These are phyloP conservation scores for Brassica incana DNA, from an alignment of 345 rosid species.

Conservation along the genomic window DNA sequence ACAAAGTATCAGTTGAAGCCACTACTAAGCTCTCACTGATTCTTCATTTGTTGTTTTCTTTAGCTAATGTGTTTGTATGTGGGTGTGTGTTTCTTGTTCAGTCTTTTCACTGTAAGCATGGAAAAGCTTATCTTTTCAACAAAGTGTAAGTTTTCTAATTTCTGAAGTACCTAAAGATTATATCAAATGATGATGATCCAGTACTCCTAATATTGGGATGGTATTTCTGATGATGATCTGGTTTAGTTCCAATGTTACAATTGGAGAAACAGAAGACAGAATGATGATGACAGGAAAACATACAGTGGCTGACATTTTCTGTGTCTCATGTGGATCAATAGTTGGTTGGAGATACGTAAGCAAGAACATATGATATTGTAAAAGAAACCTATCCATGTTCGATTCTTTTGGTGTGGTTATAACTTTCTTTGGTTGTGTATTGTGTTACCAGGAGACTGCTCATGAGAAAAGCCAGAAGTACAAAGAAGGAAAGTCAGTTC, in stretches of 20 bases:
- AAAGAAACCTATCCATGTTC: background rate
- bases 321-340: constrained; percentile 93
- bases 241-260: constrained; percentile 66
- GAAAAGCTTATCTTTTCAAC: constrained; percentile 95
- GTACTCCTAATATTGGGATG: background rate
- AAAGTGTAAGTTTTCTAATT: constrained; percentile 87
- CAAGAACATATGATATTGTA: background rate
- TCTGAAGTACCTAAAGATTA: constrained; percentile 1
- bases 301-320: constrained; percentile 88
- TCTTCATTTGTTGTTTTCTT: constrained; percentile 9
- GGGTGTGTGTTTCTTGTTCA: constrained; percentile 41
- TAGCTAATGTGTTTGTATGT: constrained; percentile 12
- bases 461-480: constrained; percentile 87
- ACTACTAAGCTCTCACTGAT: background rate
- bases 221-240: constrained; percentile 6
- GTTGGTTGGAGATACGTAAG: constrained; percentile 99
- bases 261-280: constrained; percentile 80
- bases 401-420: background rate
- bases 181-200: constrained; percentile 9
- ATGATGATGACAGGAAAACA: constrained; percentile 86
- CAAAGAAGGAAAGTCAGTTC: constrained; percentile 98
- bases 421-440: background rate
- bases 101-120: constrained; percentile 89
- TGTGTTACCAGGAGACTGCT: constrained; percentile 72
- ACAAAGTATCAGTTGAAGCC: background rate